Evolutionary conservation across 2,329 filamentous ascomycete species (phyloP).

Genomic region (Chlorencoelia australis): DNA sequence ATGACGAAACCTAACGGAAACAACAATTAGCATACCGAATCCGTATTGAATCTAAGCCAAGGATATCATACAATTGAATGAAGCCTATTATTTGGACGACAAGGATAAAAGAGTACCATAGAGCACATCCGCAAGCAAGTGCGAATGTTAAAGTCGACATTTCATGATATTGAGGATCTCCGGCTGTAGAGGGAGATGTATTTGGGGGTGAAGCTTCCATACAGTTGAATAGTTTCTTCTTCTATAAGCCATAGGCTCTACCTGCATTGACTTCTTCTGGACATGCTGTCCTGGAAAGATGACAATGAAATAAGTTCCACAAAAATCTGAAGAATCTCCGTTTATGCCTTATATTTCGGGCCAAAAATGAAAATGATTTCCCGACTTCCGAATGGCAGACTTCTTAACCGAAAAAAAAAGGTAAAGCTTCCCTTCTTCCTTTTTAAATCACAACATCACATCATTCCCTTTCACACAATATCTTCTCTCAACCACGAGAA

Average conservation of each 20-base stretch:
- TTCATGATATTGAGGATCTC: conserved; percentile 9
- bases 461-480: conserved; percentile 2
- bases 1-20: conserved; percentile 37
- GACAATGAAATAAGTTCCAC: too few species aligned
- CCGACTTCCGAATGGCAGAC: too few species aligned
- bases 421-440: background rate
- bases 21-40: background rate
- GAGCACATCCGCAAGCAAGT: conserved; percentile 38
- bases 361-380: too few species aligned
- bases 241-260: too few species aligned
- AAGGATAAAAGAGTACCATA: conserved; percentile 44
- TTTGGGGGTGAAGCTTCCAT: too few species aligned
- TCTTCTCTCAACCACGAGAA: conserved; percentile 7
- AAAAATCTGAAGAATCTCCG: too few species aligned
- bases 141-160: conserved; percentile 16
- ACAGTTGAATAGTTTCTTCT: too few species aligned
- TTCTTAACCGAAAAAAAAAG: too few species aligned
- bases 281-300: too few species aligned
- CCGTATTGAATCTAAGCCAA: background rate
- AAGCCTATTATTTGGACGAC: conserved; percentile 47
- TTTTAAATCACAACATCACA: background rate
- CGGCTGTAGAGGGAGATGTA: too few species aligned
- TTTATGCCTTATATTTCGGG: too few species aligned
- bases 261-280: too few species aligned
- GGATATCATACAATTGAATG: conserved; percentile 38